Conservation (phyloP, 495 filamentous ascomycete genomes). For the Podospora sp. region DNA sequence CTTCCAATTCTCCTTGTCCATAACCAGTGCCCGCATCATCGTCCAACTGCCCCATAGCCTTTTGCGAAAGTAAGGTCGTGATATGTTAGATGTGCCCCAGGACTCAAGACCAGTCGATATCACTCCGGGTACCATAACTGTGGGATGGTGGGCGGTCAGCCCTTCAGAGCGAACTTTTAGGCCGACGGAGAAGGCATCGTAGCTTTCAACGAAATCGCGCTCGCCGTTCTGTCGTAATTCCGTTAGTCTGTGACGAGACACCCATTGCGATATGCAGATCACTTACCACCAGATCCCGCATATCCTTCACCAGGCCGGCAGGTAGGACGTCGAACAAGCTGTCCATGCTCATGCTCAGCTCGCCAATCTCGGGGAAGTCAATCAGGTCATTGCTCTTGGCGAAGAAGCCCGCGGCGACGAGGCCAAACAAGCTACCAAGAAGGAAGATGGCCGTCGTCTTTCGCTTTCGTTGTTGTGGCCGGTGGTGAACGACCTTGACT, state of each 20-base stretch:
- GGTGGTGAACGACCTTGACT: constrained; percentile 47
- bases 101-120: constrained; percentile 97
- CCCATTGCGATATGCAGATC: neutral
- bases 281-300: constrained; percentile 76
- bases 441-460: constrained; percentile 78
- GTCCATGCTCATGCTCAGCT: constrained; percentile 86
- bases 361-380: constrained; percentile 74
- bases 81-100: constrained; percentile 84
- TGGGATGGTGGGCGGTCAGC: constrained; percentile 77
- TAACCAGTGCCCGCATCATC: constrained; percentile 93
- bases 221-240: constrained; percentile 65
- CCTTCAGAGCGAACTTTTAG: constrained; percentile 82
- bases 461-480: constrained; percentile 61
- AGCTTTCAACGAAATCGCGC: constrained; percentile 76
- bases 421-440: constrained; percentile 80
- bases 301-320: constrained; percentile 77
- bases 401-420: constrained; percentile 80
- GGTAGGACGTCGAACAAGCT: constrained; percentile 80
- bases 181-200: constrained; percentile 91
- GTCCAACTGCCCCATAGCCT: constrained; percentile 96
- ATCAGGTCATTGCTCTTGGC: constrained; percentile 83
- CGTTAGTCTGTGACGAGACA: constrained; percentile 22
- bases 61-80: constrained; percentile 88
- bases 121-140: constrained; percentile 96
- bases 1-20: constrained; percentile 94